Conservation (phyloP, 139 green algal genomes). For the Volvox africanus region DNA sequence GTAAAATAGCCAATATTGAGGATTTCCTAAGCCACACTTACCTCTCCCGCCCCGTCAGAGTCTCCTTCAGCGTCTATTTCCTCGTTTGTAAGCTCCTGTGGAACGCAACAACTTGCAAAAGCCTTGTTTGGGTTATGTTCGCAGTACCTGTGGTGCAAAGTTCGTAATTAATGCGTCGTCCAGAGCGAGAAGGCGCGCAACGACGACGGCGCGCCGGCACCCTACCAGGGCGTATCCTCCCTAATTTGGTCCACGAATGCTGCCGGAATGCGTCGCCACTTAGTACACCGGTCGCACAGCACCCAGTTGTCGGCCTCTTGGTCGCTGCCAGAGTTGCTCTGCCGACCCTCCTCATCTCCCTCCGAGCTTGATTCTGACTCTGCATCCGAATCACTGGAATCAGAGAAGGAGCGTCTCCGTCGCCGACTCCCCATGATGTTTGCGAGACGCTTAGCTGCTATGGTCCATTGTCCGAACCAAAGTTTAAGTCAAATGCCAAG, state of each 20-base stretch:
- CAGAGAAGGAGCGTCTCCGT: background rate
- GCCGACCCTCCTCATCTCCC: background rate
- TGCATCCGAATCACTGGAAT: constrained; percentile 5
- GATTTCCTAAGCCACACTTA: background rate
- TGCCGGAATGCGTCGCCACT: constrained; percentile 83
- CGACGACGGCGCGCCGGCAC: background rate
- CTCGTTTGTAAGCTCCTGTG: constrained; percentile 88
- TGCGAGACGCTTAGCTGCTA: background rate
- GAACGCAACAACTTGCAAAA: constrained; percentile 78
- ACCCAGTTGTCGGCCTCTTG: constrained; percentile 74
- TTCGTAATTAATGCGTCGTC: background rate
- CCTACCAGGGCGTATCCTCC: constrained; percentile 78
- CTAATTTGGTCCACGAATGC: constrained; percentile 62
- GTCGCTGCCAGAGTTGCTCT: background rate
- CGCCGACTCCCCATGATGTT: background rate
- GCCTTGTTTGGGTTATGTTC: constrained; percentile 79
- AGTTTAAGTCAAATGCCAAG: no score
- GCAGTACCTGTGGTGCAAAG: constrained; percentile 79
- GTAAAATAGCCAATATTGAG: no score
- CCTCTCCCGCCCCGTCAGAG: constrained; percentile 38
- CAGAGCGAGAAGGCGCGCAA: constrained; percentile 5
- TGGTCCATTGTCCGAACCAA: constrained; percentile 2
- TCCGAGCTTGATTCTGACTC: constrained; percentile 14
- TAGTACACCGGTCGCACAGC: constrained; percentile 86
- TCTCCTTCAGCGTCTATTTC: constrained; percentile 81